Percentiles rank a stretch among this genome's conserved stretches.
Evolutionary conservation across 495 filamentous ascomycete genomes (phyloP).

Genomic region (Mytilinidion resinicola): DNA sequence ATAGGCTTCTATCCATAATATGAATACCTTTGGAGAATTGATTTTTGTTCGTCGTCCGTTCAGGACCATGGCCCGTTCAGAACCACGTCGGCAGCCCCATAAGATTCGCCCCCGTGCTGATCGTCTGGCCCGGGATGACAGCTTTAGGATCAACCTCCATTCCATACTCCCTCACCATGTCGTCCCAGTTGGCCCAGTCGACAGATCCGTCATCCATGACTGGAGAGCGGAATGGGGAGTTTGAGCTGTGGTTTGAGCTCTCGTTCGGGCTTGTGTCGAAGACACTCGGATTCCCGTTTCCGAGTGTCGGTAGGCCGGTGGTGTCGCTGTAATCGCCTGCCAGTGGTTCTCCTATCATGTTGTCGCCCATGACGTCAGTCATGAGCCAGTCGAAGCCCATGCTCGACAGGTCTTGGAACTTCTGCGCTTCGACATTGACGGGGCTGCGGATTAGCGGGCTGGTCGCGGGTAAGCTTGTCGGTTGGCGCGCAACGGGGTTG

Average conservation of each 20-base stretch:
- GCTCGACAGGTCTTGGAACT: slow-evolving; percentile 6
- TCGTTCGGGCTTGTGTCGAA: neutral
- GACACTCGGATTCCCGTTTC: neutral
- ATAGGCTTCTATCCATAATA: too few species aligned
- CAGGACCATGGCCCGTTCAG: too few species aligned
- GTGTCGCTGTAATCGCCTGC: neutral
- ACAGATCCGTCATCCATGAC: slow-evolving; percentile 6
- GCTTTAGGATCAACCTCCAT: slow-evolving; percentile 6
- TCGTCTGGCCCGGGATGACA: neutral
- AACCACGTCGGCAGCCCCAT: neutral
- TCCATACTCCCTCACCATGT: slow-evolving; percentile 24
- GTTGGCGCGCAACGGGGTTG: neutral
- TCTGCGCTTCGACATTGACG: slow-evolving; percentile 1
- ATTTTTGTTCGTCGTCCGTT: too few species aligned
- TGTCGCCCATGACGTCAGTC: neutral
- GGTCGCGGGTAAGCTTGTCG: neutral
- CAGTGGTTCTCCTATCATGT: neutral
- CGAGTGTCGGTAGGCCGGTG: neutral
- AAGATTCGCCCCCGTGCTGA: neutral
- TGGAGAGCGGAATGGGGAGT: slow-evolving; percentile 4
- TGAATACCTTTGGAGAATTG: too few species aligned
- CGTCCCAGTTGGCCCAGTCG: slow-evolving; percentile 26
- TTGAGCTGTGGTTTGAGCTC: slow-evolving; percentile 7
- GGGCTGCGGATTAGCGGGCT: neutral
- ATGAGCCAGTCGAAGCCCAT: slow-evolving; percentile 6